phyloP scores from a whole-genome alignment of 2,329 filamentous ascomycete genomes.

The Trichophyton benhamiae region DNA sequence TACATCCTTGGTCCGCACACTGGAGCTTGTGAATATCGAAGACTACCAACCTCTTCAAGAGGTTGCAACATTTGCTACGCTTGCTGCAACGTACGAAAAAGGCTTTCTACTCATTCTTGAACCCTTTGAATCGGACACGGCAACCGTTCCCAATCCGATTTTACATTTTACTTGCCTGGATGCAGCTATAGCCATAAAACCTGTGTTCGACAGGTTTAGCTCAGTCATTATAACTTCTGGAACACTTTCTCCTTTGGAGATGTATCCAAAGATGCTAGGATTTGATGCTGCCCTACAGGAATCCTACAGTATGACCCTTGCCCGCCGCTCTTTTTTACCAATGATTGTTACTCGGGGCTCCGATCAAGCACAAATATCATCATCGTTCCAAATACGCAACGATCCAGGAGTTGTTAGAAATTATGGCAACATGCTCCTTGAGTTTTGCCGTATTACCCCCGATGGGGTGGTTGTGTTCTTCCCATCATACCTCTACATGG shows the following conservation, averaged over 20 bases:
- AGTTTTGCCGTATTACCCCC: slow-evolving; percentile 90
- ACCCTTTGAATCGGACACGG: slow-evolving; percentile 88
- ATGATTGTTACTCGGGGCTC: slow-evolving; percentile 95
- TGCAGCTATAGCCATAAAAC: slow-evolving; percentile 93
- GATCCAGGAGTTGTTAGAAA: slow-evolving; percentile 95
- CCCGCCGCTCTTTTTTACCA: slow-evolving; percentile 84
- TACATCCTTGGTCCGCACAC: slow-evolving; percentile 83
- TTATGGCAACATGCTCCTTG: slow-evolving; percentile 83
- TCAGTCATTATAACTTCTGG: slow-evolving; percentile 98
- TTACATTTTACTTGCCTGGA: slow-evolving; percentile 94
- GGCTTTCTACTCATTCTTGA: slow-evolving; percentile 95
- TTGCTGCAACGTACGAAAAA: slow-evolving; percentile 93
- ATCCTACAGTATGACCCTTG: slow-evolving; percentile 94
- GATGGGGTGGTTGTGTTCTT: slow-evolving; percentile 99
- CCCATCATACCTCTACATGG: slow-evolving; percentile 97
- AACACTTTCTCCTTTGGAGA: slow-evolving; percentile 90
- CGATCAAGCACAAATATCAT: slow-evolving; percentile 86
- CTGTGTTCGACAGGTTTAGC: slow-evolving; percentile 92
- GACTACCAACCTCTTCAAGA: slow-evolving; percentile 96
- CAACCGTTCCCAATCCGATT: slow-evolving; percentile 92
- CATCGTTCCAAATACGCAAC: slow-evolving; percentile 87
- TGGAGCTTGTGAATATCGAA: slow-evolving; percentile 94
- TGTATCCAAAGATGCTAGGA: slow-evolving; percentile 98
- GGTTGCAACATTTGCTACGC: slow-evolving; percentile 90
- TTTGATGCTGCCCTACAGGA: slow-evolving; percentile 89